Conservation (phyloP, 2,329 filamentous ascomycete species). For the Aspergillus latus region DNA sequence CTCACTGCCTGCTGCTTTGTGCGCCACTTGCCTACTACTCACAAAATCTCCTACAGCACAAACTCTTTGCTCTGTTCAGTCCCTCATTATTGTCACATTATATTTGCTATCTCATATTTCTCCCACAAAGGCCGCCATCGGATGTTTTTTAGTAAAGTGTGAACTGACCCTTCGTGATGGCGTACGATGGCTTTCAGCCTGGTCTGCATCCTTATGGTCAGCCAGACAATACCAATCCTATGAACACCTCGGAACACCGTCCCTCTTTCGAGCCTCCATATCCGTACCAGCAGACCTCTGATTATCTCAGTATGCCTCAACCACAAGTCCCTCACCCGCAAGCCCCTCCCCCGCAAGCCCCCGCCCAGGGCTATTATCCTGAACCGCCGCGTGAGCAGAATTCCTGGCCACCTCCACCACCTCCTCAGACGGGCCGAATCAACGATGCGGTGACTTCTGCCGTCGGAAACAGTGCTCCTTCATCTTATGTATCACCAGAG, state of each 20-base stretch:
- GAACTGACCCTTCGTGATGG: conserved; percentile 30
- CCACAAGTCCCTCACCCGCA: conserved; percentile 31
- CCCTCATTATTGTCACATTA: conserved; percentile 3
- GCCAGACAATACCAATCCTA: conserved; percentile 25
- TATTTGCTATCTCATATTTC: neutral
- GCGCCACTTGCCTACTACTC: conserved; percentile 1
- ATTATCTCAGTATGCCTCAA: conserved; percentile 38
- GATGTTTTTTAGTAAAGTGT: conserved; percentile 8
- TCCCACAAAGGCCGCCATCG: neutral
- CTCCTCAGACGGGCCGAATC: conserved; percentile 42
- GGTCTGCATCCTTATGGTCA: conserved; percentile 31
- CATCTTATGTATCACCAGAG: conserved; percentile 56
- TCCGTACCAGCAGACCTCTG: conserved; percentile 32
- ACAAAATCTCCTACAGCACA: conserved; percentile 7
- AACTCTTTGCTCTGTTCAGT: conserved; percentile 3
- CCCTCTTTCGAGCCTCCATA: conserved; percentile 32
- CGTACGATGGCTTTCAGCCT: conserved; percentile 45
- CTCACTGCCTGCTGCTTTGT: conserved; percentile 7
- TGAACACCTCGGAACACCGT: conserved; percentile 24
- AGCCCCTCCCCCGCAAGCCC: conserved; percentile 18
- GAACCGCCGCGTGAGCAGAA: conserved; percentile 22
- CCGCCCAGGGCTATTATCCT: conserved; percentile 22
- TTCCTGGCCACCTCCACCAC: conserved; percentile 24
- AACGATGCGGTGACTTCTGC: conserved; percentile 59
- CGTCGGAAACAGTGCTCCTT: conserved; percentile 52